These are phyloP conservation scores for Melanomma pulvis-pyrius DNA, from an alignment of 495 filamentous ascomycete species.

Conservation along the genomic window DNA sequence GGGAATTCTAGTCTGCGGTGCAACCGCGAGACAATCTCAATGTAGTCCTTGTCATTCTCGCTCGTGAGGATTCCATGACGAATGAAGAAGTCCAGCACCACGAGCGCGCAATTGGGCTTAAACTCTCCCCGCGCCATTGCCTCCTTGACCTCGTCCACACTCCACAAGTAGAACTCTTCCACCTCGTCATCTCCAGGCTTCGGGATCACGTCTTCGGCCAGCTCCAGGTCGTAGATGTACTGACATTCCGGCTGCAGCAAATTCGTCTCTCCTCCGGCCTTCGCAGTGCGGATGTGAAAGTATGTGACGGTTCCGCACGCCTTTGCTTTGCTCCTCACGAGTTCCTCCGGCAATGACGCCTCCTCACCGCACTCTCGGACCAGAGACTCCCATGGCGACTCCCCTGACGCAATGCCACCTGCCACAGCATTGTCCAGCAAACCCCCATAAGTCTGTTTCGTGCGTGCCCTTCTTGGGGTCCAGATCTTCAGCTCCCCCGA, in stretches of 20 bases:
- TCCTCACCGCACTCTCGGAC: slow-evolving; percentile 89
- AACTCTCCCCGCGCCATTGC: slow-evolving; percentile 73
- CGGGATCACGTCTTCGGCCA: slow-evolving; percentile 67
- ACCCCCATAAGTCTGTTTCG: slow-evolving; percentile 80
- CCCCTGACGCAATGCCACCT: slow-evolving; percentile 80
- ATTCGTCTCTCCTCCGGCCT: slow-evolving; percentile 83
- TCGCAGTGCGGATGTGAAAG: slow-evolving; percentile 74
- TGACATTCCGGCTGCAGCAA: slow-evolving; percentile 89
- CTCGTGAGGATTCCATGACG: slow-evolving; percentile 78
- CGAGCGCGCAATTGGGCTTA: slow-evolving; percentile 90
- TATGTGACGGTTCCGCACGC: slow-evolving; percentile 78
- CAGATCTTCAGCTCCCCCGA: slow-evolving; percentile 69
- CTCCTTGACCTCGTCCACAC: slow-evolving; percentile 71
- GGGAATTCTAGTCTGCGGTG: slow-evolving; percentile 86
- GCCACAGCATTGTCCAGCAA: slow-evolving; percentile 96
- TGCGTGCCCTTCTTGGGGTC: slow-evolving; percentile 73
- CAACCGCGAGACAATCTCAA: slow-evolving; percentile 72
- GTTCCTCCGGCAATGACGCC: slow-evolving; percentile 72
- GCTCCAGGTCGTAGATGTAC: slow-evolving; percentile 87
- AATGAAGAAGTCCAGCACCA: slow-evolving; percentile 88
- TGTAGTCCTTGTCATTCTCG: slow-evolving; percentile 80
- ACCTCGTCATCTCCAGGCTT: slow-evolving; percentile 86
- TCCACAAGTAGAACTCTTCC: slow-evolving; percentile 77
- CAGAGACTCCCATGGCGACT: slow-evolving; percentile 75
- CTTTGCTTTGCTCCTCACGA: slow-evolving; percentile 63